Evolutionary conservation across 371 early-diverging fungal species (phyloP).

Genomic region (Nematocida sp.): DNA sequence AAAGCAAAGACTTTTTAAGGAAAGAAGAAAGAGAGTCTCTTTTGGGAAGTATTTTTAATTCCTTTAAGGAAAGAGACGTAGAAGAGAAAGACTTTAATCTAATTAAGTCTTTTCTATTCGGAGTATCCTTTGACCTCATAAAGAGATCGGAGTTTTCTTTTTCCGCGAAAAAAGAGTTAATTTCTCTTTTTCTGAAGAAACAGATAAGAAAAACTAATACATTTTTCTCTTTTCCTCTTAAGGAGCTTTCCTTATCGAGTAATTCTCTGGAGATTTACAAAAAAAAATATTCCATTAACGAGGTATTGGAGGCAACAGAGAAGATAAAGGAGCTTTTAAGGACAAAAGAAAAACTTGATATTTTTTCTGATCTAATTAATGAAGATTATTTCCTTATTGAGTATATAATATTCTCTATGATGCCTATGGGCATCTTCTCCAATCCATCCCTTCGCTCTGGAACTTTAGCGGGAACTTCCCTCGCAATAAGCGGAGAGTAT

Average conservation of each 20-base stretch:
- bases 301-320: neutral
- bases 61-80: neutral
- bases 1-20: neutral
- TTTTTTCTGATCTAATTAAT: neutral
- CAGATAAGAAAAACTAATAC: neutral
- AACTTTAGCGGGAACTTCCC: neutral
- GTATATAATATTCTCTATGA: conserved; percentile 20
- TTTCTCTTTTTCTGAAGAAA: conserved; percentile 20
- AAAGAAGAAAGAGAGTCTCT: neutral
- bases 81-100: neutral
- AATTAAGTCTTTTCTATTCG: neutral
- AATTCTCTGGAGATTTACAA: neutral
- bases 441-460: conserved; percentile 1
- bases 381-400: conserved; percentile 41
- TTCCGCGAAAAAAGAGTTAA: conserved; percentile 5
- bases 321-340: conserved; percentile 1
- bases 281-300: neutral
- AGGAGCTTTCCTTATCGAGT: neutral
- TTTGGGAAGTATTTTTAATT: neutral
- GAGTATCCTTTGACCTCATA: neutral
- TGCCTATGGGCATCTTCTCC: neutral
- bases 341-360: neutral
- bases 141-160: neutral
- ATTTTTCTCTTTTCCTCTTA: neutral
- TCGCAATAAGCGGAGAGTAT: conserved; percentile 29